Conservation (phyloP, 768 basidiomycete species). For the Hortiboletus flavorubellus region DNA sequence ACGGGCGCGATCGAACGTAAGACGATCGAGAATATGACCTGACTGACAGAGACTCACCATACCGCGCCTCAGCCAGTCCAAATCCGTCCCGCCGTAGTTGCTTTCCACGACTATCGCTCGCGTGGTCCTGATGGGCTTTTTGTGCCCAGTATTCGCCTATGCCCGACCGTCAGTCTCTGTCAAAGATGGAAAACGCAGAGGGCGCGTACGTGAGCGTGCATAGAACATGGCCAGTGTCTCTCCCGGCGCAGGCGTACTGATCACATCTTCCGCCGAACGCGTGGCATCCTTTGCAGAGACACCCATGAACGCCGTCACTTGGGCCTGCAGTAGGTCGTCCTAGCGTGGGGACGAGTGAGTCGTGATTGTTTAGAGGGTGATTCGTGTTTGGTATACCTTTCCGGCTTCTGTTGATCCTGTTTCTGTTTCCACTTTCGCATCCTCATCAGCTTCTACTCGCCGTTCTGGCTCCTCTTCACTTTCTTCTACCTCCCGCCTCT, state of each 20-base stretch:
- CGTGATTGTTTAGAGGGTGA: too few relatives aligned
- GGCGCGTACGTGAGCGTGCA: conserved; percentile 64
- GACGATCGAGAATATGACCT: background rate
- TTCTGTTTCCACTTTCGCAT: background rate
- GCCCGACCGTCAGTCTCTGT: background rate
- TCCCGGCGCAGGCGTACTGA: conserved; percentile 80
- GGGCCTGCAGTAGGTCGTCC: conserved; percentile 41
- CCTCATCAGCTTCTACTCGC: background rate
- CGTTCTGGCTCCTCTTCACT: conserved; percentile 29
- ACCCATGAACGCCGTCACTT: conserved; percentile 58
- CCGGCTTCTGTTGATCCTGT: conserved; percentile 15
- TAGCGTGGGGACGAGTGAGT: conserved; percentile 1
- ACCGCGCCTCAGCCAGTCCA: conserved; percentile 66
- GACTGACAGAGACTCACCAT: conserved; percentile 40
- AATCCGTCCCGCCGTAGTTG: conserved; percentile 77
- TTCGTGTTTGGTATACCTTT: background rate
- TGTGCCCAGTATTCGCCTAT: conserved; percentile 81
- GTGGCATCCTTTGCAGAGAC: conserved; percentile 52
- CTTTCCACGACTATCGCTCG: conserved; percentile 70
- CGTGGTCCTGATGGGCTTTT: conserved; percentile 52
- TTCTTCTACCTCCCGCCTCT: conserved; percentile 22
- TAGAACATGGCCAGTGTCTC: conserved; percentile 85
- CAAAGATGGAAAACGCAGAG: background rate
- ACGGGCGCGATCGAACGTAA: background rate
- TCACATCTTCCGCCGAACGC: conserved; percentile 63